Evolutionary conservation across 108 stramenopile genomes (phyloP).

Genomic region (Fragilariopsis cylindrus): DNA sequence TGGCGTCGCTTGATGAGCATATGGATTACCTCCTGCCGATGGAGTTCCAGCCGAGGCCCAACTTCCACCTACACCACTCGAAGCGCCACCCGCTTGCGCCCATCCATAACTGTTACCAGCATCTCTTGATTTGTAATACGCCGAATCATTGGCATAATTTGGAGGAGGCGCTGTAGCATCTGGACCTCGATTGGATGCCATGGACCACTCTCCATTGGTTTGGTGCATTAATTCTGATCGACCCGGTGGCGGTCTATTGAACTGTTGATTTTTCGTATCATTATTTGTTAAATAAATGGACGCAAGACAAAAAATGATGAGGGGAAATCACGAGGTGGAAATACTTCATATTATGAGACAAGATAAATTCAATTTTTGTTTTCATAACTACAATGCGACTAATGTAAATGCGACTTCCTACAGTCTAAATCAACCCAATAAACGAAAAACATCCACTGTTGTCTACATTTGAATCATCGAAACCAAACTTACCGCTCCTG

Average conservation of each 20-base stretch:
- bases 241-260: conserved; percentile 65
- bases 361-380: too few relatives aligned
- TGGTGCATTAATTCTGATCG: conserved; percentile 62
- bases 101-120: conserved; percentile 55
- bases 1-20: conserved; percentile 39
- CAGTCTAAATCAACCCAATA: too few relatives aligned
- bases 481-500: conserved; percentile 53
- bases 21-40: conserved; percentile 22
- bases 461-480: neutral
- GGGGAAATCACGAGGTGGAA: neutral
- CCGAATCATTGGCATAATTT: conserved; percentile 46
- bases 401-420: too few relatives aligned
- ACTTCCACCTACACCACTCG: conserved; percentile 62
- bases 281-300: too few relatives aligned
- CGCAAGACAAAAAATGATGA: neutral
- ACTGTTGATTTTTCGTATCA: conserved; percentile 18
- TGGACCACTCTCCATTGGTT: conserved; percentile 89
- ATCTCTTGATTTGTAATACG: conserved; percentile 71
- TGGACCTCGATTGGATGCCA: conserved; percentile 87
- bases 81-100: conserved; percentile 36
- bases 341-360: neutral
- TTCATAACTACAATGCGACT: too few relatives aligned
- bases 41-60: conserved; percentile 44
- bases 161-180: conserved; percentile 49
- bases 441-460: too few relatives aligned